These are phyloP conservation scores for Lizonia empirigonia DNA, from an alignment of 2,329 filamentous ascomycete species.

Conservation along the genomic window DNA sequence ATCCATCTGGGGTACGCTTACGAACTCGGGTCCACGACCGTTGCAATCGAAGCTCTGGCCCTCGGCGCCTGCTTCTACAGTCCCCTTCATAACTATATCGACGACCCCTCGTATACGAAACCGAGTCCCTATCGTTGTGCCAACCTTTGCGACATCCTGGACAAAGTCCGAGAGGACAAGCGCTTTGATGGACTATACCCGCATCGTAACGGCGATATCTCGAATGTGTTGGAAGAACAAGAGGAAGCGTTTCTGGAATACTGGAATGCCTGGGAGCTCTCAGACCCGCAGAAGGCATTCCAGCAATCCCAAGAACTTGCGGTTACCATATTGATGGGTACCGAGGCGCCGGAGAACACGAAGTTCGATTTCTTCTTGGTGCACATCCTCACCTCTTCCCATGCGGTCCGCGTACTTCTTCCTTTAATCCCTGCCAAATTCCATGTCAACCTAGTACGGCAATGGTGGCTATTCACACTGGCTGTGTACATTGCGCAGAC, in stretches of 20 bases:
- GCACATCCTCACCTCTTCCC: slow-evolving; percentile 81
- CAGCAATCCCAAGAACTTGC: slow-evolving; percentile 67
- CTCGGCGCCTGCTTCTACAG: slow-evolving; percentile 67
- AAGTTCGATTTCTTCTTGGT: slow-evolving; percentile 83
- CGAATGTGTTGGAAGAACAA: slow-evolving; percentile 69
- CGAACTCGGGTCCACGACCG: slow-evolving; percentile 81
- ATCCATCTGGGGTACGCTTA: slow-evolving; percentile 95
- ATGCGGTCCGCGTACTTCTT: slow-evolving; percentile 85
- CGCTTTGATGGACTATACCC: slow-evolving; percentile 71
- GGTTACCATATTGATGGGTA: slow-evolving; percentile 64
- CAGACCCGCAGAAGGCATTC: slow-evolving; percentile 74
- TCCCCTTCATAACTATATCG: slow-evolving; percentile 66
- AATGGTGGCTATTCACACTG: slow-evolving; percentile 89
- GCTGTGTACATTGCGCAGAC: slow-evolving; percentile 77
- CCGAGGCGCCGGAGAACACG: slow-evolving; percentile 39
- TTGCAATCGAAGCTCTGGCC: slow-evolving; percentile 86
- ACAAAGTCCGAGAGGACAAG: slow-evolving; percentile 70
- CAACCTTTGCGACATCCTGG: slow-evolving; percentile 70
- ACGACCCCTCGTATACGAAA: slow-evolving; percentile 72
- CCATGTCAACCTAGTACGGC: slow-evolving; percentile 74
- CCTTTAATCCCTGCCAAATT: slow-evolving; percentile 75
- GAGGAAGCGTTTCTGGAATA: slow-evolving; percentile 78
- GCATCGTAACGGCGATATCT: slow-evolving; percentile 67
- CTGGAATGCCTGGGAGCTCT: slow-evolving; percentile 83
- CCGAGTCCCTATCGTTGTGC: slow-evolving; percentile 58